Conservation (phyloP, 2,329 filamentous ascomycete genomes). For the Arachnopeziza araneosa region DNA sequence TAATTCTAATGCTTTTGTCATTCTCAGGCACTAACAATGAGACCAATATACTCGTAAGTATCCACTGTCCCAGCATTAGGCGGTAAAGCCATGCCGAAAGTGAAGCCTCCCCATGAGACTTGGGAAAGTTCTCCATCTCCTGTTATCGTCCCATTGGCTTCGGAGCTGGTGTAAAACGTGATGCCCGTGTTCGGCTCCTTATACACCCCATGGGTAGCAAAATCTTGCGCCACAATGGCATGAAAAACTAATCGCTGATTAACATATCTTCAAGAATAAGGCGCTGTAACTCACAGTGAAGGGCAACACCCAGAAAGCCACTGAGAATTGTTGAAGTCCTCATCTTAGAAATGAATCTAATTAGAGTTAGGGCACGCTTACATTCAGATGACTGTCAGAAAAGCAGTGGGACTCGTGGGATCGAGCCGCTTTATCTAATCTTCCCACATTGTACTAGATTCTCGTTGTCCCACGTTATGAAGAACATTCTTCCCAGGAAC, state of each 20-base stretch:
- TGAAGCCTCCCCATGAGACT: conserved; percentile 38
- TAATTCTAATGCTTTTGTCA: neutral
- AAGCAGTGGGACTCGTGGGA: neutral
- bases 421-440: neutral
- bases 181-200: conserved; percentile 46
- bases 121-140: conserved; percentile 27
- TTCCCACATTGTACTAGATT: neutral
- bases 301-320: conserved; percentile 18
- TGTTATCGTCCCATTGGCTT: conserved; percentile 34
- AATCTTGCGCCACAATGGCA: conserved; percentile 24
- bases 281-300: conserved; percentile 19
- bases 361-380: neutral
- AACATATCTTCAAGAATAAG: conserved; percentile 1
- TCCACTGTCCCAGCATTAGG: conserved; percentile 40
- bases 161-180: conserved; percentile 45
- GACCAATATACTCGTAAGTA: conserved; percentile 53
- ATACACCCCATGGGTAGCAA: conserved; percentile 31
- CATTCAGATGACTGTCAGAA: neutral
- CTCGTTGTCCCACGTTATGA: neutral
- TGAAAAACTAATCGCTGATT: conserved; percentile 16
- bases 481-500: neutral
- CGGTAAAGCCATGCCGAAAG: conserved; percentile 51
- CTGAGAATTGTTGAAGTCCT: conserved; percentile 18
- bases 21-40: conserved; percentile 39
- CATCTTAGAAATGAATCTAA: conserved; percentile 18